phyloP scores from a whole-genome alignment of 2,329 filamentous ascomycete genomes.

The Rhynchosporium graminicola region DNA sequence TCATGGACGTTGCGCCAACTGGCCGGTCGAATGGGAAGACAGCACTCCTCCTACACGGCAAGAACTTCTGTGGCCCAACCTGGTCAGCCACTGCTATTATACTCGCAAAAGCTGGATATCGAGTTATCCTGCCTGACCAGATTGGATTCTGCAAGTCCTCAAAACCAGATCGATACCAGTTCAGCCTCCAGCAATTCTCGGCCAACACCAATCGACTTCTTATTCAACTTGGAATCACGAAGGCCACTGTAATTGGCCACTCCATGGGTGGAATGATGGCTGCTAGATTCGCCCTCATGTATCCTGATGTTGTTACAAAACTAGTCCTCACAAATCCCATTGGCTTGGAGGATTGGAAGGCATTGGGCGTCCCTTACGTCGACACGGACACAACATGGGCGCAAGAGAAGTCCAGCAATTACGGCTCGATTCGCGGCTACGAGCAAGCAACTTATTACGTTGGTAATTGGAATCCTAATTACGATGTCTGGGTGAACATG shows the following conservation, averaged over 20 bases:
- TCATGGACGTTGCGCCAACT: constrained; percentile 53
- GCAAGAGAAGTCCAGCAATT: constrained; percentile 46
- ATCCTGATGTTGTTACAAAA: constrained; percentile 45
- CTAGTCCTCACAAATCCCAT: constrained; percentile 52
- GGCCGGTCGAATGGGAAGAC: constrained; percentile 37
- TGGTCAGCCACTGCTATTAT: constrained; percentile 51
- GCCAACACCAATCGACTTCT: constrained; percentile 53
- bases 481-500: constrained; percentile 58
- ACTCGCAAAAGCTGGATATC: constrained; percentile 46
- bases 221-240: constrained; percentile 45
- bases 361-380: constrained; percentile 50
- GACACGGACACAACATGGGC: constrained; percentile 45
- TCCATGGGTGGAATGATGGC: constrained; percentile 57
- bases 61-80: constrained; percentile 57
- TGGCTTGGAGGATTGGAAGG: constrained; percentile 31
- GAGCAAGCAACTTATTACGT: constrained; percentile 52
- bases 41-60: constrained; percentile 53
- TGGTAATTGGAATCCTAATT: constrained; percentile 49
- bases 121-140: constrained; percentile 55
- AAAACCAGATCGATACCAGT: constrained; percentile 54
- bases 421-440: constrained; percentile 48
- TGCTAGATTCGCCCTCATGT: constrained; percentile 53
- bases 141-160: constrained; percentile 59
- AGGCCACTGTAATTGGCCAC: constrained; percentile 53
- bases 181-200: constrained; percentile 53